Evolutionary conservation across 2,329 filamentous ascomycete genomes (phyloP), one percentile per base, ranked within the genome.

Genomic region (Alternaria consortialis): DNA sequence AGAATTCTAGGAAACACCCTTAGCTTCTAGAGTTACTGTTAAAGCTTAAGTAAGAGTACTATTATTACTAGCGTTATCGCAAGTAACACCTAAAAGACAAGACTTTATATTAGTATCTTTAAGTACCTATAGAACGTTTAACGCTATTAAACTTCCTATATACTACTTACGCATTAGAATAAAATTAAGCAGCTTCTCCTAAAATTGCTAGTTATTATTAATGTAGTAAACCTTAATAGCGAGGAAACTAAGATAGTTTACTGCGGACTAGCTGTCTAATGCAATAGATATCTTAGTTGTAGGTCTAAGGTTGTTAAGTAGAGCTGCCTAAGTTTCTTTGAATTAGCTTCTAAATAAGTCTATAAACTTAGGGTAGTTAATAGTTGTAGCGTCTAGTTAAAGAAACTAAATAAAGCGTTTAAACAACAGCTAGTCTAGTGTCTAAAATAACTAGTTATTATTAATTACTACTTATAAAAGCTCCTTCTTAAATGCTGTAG

Each of bases 201-300:
- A 12, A 40, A n/a, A n/a, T n/a, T n/a, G n/a, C n/a, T n/a, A 59
- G 1, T 37, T 31, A 39, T 25, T 36, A 34, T 59, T 59, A 52
- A 59, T 53, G 46, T 63, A 63, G n/a, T 63, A 63, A 2, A 5
- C n/a, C 7, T 63, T 59, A 43, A 59, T 32, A 6, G 7, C 17
- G 29, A 63, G n/a, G 36, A 59, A 63, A 25, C 52, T 56, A 17
- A 59, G 39, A 15, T 63, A 46, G 31, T 59, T 63, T 42, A 3
- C 23, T 44, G 15, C 17, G 56, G 43, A 50, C 52, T 59, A 63
- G 7, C 6, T 20, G 42, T 58, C 39, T 25, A 63, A 34, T 25
- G 9, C 17, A 34, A 62, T 48, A 20, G 20, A 58, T 23, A 62
- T 44, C 25, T 62, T 56, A 23, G n/a, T 58, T 31, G 0, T 15